Conservation (phyloP, 2,329 filamentous ascomycete species). For the Arthrobotrys iridis region DNA sequence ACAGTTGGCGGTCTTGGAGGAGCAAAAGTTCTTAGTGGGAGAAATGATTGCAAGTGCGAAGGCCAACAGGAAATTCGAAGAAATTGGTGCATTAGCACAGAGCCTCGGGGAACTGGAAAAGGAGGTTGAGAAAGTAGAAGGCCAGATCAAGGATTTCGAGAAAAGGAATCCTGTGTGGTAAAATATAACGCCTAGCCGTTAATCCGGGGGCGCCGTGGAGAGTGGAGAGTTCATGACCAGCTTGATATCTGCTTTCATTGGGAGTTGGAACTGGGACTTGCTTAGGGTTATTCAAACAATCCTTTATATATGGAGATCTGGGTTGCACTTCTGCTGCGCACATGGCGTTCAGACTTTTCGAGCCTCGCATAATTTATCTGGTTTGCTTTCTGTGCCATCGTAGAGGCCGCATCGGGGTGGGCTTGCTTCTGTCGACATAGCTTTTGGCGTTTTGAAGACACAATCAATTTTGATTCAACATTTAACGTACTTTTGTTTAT, state of each 20-base stretch:
- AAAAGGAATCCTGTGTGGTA: slow-evolving; percentile 42
- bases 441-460: slow-evolving; percentile 44
- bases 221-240: neutral
- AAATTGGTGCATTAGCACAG: slow-evolving; percentile 79
- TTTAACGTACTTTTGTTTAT: neutral
- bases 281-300: neutral
- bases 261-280: slow-evolving; percentile 2
- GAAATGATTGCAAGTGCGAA: slow-evolving; percentile 84
- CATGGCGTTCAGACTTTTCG: neutral
- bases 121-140: slow-evolving; percentile 76
- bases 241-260: neutral
- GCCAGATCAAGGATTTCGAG: slow-evolving; percentile 74
- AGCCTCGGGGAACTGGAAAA: slow-evolving; percentile 83
- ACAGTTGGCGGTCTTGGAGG: slow-evolving; percentile 82
- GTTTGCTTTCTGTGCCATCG: neutral
- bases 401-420: neutral
- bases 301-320: slow-evolving; percentile 4
- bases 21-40: slow-evolving; percentile 88
- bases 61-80: slow-evolving; percentile 81
- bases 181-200: neutral
- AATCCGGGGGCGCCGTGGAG: neutral
- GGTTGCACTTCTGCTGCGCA: neutral
- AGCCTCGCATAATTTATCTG: neutral
- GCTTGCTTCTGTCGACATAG: slow-evolving; percentile 25
- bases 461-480: neutral